These are phyloP conservation scores for Acanthamoeba triangularis DNA, from an alignment of 208 protist species.

Conservation along the genomic window DNA sequence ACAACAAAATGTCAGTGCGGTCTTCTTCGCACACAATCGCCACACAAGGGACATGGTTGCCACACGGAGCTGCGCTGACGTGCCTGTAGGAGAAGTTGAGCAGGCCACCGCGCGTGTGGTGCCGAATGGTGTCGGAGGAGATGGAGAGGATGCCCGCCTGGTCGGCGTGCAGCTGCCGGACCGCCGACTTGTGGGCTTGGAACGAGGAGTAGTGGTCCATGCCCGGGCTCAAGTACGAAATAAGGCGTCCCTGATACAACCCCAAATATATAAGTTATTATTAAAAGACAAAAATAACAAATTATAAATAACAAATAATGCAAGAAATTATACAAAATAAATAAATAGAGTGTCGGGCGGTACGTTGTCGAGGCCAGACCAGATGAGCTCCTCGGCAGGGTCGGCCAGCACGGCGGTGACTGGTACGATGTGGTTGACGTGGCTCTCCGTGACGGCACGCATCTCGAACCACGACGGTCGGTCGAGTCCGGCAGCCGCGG, in stretches of 20 bases:
- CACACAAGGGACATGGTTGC: not conserved
- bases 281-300: not conserved
- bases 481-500: constrained; percentile 5
- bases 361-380: constrained; percentile 67
- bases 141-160: constrained; percentile 42
- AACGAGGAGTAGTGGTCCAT: constrained; percentile 55
- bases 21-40: not conserved
- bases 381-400: constrained; percentile 53
- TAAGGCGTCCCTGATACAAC: not conserved
- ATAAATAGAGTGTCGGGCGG: not conserved
- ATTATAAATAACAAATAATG: not conserved
- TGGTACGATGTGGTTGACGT: constrained; percentile 49
- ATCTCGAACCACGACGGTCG: constrained; percentile 46
- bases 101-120: constrained; percentile 15
- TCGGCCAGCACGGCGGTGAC: constrained; percentile 45
- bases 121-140: constrained; percentile 38
- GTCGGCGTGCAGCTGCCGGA: constrained; percentile 43
- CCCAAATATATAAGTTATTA: not conserved
- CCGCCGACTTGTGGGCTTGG: constrained; percentile 25
- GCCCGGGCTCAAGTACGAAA: constrained; percentile 12
- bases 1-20: not conserved
- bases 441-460: constrained; percentile 44
- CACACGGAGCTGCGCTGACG: not conserved
- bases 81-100: constrained; percentile 61
- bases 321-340: not conserved